These are phyloP conservation scores for Ophiognomonia clavigignenti-juglandacearum DNA, from an alignment of 2,329 filamentous ascomycete species.

Conservation along the genomic window DNA sequence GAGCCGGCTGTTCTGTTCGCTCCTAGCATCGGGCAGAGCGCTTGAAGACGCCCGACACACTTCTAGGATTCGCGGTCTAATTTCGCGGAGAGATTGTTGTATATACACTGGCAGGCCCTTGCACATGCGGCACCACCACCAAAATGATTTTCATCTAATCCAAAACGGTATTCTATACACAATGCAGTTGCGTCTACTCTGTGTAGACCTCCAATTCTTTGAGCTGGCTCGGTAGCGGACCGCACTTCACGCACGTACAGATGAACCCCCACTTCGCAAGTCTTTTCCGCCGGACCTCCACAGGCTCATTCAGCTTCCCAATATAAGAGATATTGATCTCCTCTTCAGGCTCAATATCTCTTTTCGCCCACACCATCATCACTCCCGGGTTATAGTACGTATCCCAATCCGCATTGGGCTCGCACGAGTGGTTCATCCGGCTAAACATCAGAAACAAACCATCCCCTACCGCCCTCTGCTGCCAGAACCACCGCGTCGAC, in stretches of 20 bases:
- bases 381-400: not conserved
- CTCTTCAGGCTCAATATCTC: not conserved
- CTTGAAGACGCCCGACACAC: not conserved
- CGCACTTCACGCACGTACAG: not conserved
- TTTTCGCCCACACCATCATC: not conserved
- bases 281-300: not conserved
- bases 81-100: not conserved
- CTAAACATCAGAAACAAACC: constrained; percentile 3
- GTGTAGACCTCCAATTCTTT: not conserved
- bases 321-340: constrained; percentile 5
- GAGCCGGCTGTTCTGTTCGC: constrained; percentile 6
- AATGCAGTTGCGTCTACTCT: not conserved
- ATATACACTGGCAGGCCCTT: not conserved
- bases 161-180: not conserved
- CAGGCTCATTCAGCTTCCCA: not conserved
- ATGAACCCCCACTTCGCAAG: constrained; percentile 1
- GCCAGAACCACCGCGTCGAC: not conserved
- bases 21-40: constrained; percentile 1
- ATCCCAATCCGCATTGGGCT: constrained; percentile 3
- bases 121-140: too few species aligned
- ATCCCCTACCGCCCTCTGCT: not conserved
- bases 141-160: not conserved
- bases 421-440: constrained; percentile 6
- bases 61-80: not conserved
- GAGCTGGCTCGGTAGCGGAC: not conserved